Evolutionary conservation across 108 stramenopile species (phyloP).

Genomic region (Pseudonitzschia delicatissima): DNA sequence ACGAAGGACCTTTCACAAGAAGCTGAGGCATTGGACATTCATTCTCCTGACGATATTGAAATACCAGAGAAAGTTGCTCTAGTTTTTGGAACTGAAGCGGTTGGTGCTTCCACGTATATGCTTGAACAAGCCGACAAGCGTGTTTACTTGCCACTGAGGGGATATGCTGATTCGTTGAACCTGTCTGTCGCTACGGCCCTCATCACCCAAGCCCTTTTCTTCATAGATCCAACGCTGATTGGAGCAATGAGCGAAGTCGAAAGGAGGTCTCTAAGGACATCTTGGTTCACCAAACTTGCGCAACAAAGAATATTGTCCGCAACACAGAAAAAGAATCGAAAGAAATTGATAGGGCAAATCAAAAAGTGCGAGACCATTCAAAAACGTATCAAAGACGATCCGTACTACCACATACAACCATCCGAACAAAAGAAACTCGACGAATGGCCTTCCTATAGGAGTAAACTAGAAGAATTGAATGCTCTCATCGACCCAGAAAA

Average conservation of each 20-base stretch:
- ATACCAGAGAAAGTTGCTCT: slow-evolving; percentile 87
- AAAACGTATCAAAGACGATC: slow-evolving; percentile 22
- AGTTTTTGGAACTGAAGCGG: slow-evolving; percentile 89
- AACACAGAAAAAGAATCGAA: slow-evolving; percentile 51
- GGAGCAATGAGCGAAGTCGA: slow-evolving; percentile 61
- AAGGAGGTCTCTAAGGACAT: slow-evolving; percentile 49
- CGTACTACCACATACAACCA: slow-evolving; percentile 33
- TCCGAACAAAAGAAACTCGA: slow-evolving; percentile 49
- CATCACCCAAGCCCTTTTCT: slow-evolving; percentile 77
- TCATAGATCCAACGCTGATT: slow-evolving; percentile 64
- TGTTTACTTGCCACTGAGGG: slow-evolving; percentile 87
- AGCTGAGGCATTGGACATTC: slow-evolving; percentile 54
- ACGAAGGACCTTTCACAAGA: slow-evolving; percentile 66
- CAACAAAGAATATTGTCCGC: slow-evolving; percentile 63
- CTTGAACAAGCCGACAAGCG: slow-evolving; percentile 68
- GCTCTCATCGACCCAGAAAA: slow-evolving; percentile 27
- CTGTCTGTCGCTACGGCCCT: slow-evolving; percentile 86
- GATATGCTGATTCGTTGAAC: slow-evolving; percentile 91
- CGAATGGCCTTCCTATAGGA: slow-evolving; percentile 30
- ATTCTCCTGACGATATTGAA: background rate
- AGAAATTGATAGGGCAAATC: slow-evolving; percentile 36
- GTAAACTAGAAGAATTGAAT: slow-evolving; percentile 51
- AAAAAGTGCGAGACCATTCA: slow-evolving; percentile 47
- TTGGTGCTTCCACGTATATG: slow-evolving; percentile 81
- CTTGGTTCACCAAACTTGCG: slow-evolving; percentile 81